Conservation (phyloP, 208 protist species). For the Endotrypanum monterogeii region DNA sequence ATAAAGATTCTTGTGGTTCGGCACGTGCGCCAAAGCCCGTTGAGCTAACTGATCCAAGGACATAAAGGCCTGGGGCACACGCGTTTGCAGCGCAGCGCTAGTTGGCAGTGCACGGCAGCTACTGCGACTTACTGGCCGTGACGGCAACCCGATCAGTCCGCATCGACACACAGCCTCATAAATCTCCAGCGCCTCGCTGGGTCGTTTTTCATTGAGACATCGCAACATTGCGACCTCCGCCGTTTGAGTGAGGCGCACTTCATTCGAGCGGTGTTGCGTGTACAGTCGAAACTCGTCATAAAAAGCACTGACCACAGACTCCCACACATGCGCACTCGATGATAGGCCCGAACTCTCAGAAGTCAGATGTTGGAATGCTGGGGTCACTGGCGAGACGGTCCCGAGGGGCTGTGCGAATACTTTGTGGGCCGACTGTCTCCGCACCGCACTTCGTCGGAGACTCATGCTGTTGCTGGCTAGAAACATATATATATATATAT, state of each 20-base stretch:
- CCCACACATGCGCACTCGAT: constrained; percentile 27
- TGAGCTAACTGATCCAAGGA: constrained; percentile 29
- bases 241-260: constrained; percentile 10
- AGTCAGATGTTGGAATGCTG: neutral
- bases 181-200: constrained; percentile 58
- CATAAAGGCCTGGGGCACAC: neutral
- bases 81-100: neutral
- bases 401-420: neutral
- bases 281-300: constrained; percentile 22
- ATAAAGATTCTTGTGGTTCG: constrained; percentile 13
- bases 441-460: neutral
- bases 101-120: neutral
- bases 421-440: constrained; percentile 1
- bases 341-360: constrained; percentile 8
- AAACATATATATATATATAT: neutral
- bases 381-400: neutral
- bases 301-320: constrained; percentile 31
- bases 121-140: neutral
- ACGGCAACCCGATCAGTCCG: constrained; percentile 22
- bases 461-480: constrained; percentile 7
- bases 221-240: constrained; percentile 49
- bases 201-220: constrained; percentile 47
- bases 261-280: neutral
- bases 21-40: constrained; percentile 16
- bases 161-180: constrained; percentile 48